Conservation (phyloP, 805 yeast genomes). For the Myxozyma neotropica region DNA sequence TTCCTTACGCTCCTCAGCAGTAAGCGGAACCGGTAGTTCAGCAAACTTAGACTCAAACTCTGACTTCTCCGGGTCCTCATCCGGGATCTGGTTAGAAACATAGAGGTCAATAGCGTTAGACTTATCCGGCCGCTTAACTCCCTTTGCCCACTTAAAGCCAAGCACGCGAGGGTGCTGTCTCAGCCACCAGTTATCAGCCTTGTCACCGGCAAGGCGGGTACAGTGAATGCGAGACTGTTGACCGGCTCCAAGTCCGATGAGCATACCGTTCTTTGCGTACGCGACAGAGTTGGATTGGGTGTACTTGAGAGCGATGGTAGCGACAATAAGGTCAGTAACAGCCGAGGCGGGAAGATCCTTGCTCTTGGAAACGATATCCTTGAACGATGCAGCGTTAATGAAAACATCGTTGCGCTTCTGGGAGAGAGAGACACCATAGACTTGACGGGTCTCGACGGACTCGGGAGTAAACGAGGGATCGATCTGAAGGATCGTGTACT, state of each 20-base stretch:
- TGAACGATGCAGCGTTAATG: constrained; percentile 85
- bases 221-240: constrained; percentile 99
- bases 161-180: constrained; percentile 97
- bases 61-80: constrained; percentile 84
- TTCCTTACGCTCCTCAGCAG: constrained; percentile 78
- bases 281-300: constrained; percentile 98
- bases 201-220: constrained; percentile 98
- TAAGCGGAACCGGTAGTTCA: constrained; percentile 78
- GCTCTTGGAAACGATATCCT: constrained; percentile 86
- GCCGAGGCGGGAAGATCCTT: constrained; percentile 91
- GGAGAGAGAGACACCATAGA: constrained; percentile 91
- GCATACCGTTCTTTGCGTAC: constrained; percentile 99
- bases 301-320: constrained; percentile 95
- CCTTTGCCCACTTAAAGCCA: constrained; percentile 95
- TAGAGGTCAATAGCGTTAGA: constrained; percentile 95
- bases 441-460: constrained; percentile 83
- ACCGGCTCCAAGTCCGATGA: constrained; percentile 98
- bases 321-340: constrained; percentile 88
- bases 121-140: constrained; percentile 97
- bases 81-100: constrained; percentile 90
- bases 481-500: constrained; percentile 93
- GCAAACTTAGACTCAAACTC: constrained; percentile 91
- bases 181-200: constrained; percentile 99
- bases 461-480: constrained; percentile 93
- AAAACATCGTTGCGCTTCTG: constrained; percentile 98